phyloP scores from a whole-genome alignment of 805 yeast species.

The Kodamaea kaohsiungensis region DNA sequence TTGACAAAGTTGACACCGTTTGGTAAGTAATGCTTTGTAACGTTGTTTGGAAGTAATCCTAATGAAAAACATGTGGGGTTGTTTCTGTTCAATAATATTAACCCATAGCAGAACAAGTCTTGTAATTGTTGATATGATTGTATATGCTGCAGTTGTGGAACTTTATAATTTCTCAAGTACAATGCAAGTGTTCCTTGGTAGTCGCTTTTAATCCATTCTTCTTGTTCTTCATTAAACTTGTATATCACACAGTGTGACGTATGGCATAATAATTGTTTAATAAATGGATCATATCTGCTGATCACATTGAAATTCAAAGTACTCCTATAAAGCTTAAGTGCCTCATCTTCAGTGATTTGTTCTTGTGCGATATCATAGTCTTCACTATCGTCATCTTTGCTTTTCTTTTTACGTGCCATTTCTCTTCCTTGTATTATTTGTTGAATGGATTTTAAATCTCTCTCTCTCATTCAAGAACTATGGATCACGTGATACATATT shows the following conservation, averaged over 20 bases:
- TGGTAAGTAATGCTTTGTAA: slow-evolving; percentile 46
- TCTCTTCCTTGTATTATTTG: not conserved
- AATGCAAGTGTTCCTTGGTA: slow-evolving; percentile 70
- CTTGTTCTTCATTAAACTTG: slow-evolving; percentile 54
- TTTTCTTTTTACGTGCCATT: slow-evolving; percentile 12
- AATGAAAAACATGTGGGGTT: slow-evolving; percentile 71
- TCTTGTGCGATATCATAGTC: slow-evolving; percentile 54
- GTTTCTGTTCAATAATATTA: slow-evolving; percentile 66
- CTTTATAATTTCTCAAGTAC: slow-evolving; percentile 51
- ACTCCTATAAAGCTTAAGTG: slow-evolving; percentile 62
- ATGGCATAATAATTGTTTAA: slow-evolving; percentile 64
- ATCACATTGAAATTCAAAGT: slow-evolving; percentile 76
- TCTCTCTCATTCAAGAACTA: too few relatives aligned
- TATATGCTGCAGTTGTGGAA: slow-evolving; percentile 19
- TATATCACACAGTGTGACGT: slow-evolving; percentile 75
- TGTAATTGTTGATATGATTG: slow-evolving; percentile 34
- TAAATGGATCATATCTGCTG: slow-evolving; percentile 71
- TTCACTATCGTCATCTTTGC: slow-evolving; percentile 8
- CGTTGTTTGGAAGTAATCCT: slow-evolving; percentile 62
- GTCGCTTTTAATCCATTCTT: slow-evolving; percentile 72
- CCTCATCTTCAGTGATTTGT: slow-evolving; percentile 43
- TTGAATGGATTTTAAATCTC: too few relatives aligned
- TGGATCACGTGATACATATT: not conserved
- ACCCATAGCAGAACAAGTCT: slow-evolving; percentile 60
- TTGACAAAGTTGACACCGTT: slow-evolving; percentile 30